Conservation (phyloP, 495 filamentous ascomycete genomes). For the Penicillium diatomitis region DNA sequence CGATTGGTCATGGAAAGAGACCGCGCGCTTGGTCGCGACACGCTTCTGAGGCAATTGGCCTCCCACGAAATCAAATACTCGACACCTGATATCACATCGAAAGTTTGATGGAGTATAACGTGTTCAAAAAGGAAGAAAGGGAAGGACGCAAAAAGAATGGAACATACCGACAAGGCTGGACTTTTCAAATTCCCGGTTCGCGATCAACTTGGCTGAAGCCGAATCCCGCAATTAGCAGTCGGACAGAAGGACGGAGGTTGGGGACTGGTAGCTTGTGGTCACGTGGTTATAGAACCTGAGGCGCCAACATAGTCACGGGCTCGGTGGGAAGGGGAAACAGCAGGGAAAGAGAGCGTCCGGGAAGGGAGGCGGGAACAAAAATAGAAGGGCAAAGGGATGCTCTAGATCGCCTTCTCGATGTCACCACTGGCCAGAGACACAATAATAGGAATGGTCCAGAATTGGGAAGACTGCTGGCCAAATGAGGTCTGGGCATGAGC, state of each 20-base stretch:
- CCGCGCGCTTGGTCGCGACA: conserved; percentile 21
- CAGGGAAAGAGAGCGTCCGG: not conserved
- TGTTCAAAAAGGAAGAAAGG: not conserved
- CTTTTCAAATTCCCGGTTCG: conserved; percentile 38
- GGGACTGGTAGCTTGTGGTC: conserved; percentile 17
- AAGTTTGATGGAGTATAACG: conserved; percentile 1
- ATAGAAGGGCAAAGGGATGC: not conserved
- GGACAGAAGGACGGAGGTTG: conserved; percentile 25
- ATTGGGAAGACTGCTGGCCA: conserved; percentile 8
- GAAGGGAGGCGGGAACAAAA: conserved; percentile 1
- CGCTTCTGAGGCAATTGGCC: conserved; percentile 2
- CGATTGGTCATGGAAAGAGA: conserved; percentile 15
- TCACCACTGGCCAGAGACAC: not conserved
- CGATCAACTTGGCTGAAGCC: conserved; percentile 33
- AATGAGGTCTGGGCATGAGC: conserved; percentile 11
- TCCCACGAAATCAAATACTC: too few relatives aligned
- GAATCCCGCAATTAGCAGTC: conserved; percentile 34
- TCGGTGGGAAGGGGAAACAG: not conserved
- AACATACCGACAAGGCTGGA: conserved; percentile 45
- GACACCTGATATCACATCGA: conserved; percentile 2
- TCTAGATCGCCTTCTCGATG: conserved; percentile 9
- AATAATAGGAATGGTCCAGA: conserved; percentile 13
- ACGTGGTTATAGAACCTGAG: conserved; percentile 30
- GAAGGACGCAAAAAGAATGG: conserved; percentile 10
- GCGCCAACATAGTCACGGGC: conserved; percentile 8